Evolutionary conservation across 768 basidiomycete species (phyloP).

Genomic region (Galerina sulciceps): DNA sequence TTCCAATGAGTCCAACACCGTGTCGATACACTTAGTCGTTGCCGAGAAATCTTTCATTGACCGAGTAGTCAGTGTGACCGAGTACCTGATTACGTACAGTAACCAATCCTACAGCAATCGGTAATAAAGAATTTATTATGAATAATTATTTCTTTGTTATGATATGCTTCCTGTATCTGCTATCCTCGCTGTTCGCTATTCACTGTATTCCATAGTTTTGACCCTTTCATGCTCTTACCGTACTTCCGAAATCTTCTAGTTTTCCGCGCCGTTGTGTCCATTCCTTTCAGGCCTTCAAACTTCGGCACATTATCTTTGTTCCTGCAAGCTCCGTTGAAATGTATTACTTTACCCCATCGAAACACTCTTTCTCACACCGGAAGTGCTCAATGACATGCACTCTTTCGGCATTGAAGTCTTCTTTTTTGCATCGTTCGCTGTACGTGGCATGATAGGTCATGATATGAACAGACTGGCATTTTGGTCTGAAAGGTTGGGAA

Average conservation of each 20-base stretch:
- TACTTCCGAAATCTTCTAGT: conserved; percentile 1
- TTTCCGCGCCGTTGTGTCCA: background rate
- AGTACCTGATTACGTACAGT: too few species aligned
- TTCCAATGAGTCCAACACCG: too few species aligned
- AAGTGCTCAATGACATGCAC: background rate
- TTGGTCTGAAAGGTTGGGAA: background rate
- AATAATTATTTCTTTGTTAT: background rate
- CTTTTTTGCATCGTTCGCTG: background rate
- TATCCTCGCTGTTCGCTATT: conserved; percentile 4
- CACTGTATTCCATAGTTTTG: conserved; percentile 11
- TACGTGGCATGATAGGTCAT: background rate
- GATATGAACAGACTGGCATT: conserved; percentile 1
- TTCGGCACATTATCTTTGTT: conserved; percentile 3
- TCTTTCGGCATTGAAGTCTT: background rate
- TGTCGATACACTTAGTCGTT: too few species aligned
- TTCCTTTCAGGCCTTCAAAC: background rate
- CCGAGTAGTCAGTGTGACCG: too few species aligned
- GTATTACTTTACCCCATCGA: conserved; percentile 5
- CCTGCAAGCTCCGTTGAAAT: background rate
- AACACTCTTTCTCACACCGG: conserved; percentile 11
- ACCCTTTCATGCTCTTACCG: background rate
- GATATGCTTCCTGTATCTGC: conserved; percentile 6
- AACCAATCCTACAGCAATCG: conserved; percentile 15
- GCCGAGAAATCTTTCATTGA: too few species aligned
- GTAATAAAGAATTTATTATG: too few species aligned